A percentile compares a stretch with the other conserved stretches of the same genome.
Evolutionary conservation across 2,329 filamentous ascomycete species (phyloP).

Genomic region (Cercospora sojina): DNA sequence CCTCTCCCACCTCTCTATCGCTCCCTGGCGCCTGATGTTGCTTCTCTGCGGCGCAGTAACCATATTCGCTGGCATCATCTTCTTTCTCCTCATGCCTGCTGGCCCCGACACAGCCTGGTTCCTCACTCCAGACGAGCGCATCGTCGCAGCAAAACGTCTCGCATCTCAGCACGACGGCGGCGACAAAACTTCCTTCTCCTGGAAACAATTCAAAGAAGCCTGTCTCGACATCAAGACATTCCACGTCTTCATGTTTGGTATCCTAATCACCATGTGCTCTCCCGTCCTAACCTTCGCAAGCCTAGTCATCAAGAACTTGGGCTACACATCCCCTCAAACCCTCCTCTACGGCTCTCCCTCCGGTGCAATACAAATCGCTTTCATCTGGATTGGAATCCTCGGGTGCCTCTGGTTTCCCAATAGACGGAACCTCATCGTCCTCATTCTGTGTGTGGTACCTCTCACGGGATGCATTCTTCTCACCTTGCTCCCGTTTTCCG

Average conservation of each 20-base stretch:
- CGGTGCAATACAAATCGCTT: slow-evolving; percentile 49
- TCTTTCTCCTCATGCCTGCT: slow-evolving; percentile 50
- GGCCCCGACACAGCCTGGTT: slow-evolving; percentile 53
- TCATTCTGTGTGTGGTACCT: slow-evolving; percentile 45
- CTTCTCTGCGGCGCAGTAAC: slow-evolving; percentile 53
- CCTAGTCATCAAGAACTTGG: slow-evolving; percentile 51
- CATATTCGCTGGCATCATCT: slow-evolving; percentile 44
- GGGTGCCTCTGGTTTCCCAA: slow-evolving; percentile 44
- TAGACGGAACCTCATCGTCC: slow-evolving; percentile 43
- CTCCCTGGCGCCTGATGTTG: slow-evolving; percentile 52
- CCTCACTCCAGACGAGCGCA: slow-evolving; percentile 45
- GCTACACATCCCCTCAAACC: slow-evolving; percentile 48
- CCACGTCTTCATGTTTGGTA: slow-evolving; percentile 48
- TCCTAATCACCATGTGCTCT: slow-evolving; percentile 50
- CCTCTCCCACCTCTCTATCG: slow-evolving; percentile 37
- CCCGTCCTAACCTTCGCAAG: slow-evolving; percentile 52
- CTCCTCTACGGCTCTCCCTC: slow-evolving; percentile 52
- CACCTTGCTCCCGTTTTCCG: slow-evolving; percentile 42
- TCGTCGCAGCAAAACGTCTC: slow-evolving; percentile 43
- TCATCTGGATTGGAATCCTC: slow-evolving; percentile 49
- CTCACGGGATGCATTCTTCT: slow-evolving; percentile 49
- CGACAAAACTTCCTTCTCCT: slow-evolving; percentile 48
- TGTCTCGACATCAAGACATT: slow-evolving; percentile 48
- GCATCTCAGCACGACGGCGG: slow-evolving; percentile 43
- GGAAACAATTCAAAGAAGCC: slow-evolving; percentile 47